Evolutionary conservation across 192 early-diverging fungal genomes (phyloP).

Genomic region (Jimgerdemannia lactiflua): DNA sequence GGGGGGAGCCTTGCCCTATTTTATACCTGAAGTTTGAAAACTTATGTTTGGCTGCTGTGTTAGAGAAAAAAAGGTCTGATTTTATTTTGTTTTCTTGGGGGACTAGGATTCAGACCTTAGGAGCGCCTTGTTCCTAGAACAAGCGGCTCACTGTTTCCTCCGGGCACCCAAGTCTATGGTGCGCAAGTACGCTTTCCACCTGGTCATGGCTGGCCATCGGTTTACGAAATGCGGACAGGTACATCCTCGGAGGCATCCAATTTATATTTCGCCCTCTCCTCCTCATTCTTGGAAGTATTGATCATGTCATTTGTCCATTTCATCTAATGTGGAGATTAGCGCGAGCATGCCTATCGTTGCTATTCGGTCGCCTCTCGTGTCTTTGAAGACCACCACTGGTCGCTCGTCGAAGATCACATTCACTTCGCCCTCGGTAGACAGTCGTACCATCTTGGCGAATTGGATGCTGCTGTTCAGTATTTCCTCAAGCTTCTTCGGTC

Average conservation of each 20-base stretch:
- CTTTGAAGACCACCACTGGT: slow-evolving; percentile 63
- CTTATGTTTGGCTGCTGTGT: neutral
- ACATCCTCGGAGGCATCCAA: neutral
- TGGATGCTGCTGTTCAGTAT: slow-evolving; percentile 71
- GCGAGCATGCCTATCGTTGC: slow-evolving; percentile 75
- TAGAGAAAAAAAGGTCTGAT: too few species aligned
- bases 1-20: too few species aligned
- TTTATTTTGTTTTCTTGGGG: neutral
- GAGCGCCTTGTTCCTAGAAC: slow-evolving; percentile 82
- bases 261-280: too few species aligned
- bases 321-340: slow-evolving; percentile 29
- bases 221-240: slow-evolving; percentile 80
- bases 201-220: slow-evolving; percentile 82
- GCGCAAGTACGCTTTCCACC: slow-evolving; percentile 88
- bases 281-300: neutral
- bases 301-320: neutral
- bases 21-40: neutral
- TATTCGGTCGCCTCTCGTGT: slow-evolving; percentile 61
- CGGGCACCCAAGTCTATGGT: slow-evolving; percentile 61
- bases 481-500: slow-evolving; percentile 74
- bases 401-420: slow-evolving; percentile 84
- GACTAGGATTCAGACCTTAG: slow-evolving; percentile 70
- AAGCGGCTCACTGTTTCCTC: slow-evolving; percentile 82
- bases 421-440: slow-evolving; percentile 85
- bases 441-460: slow-evolving; percentile 69